Conservation (phyloP, 306 rosid genomes). For the Citrullus colocynthis region DNA sequence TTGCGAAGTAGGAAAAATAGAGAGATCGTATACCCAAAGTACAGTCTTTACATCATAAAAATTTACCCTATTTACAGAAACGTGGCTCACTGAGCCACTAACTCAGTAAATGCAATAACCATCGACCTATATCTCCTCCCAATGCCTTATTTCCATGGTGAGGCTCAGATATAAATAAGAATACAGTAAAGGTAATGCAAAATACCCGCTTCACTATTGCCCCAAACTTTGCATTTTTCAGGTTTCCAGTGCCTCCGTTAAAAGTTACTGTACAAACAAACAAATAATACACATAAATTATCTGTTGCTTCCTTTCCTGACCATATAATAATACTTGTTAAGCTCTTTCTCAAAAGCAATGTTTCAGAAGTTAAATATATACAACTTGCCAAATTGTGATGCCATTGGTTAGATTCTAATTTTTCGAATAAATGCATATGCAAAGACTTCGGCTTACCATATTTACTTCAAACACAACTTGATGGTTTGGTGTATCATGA, state of each 20-base stretch:
- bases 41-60: not conserved
- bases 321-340: not conserved
- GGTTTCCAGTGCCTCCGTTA: constrained; percentile 8
- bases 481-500: constrained; percentile 25
- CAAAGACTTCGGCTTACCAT: constrained; percentile 27
- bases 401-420: not conserved
- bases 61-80: constrained; percentile 13
- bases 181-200: constrained; percentile 7
- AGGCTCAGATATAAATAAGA: constrained; percentile 10
- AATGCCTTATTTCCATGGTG: constrained; percentile 10
- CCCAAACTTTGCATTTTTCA: constrained; percentile 9
- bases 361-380: not conserved
- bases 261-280: constrained; percentile 5
- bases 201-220: constrained; percentile 8
- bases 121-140: constrained; percentile 7
- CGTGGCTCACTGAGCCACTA: constrained; percentile 5
- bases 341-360: not conserved
- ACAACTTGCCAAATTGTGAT: not conserved
- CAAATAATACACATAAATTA: not conserved
- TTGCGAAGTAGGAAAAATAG: not conserved
- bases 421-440: not conserved
- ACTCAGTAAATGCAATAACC: constrained; percentile 3
- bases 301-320: not conserved
- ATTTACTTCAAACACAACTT: constrained; percentile 30
- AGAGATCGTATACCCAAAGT: not conserved